Evolutionary conservation across 176 grass and related monocot species (phyloP).

Genomic region (Phoenix roebelenii): DNA sequence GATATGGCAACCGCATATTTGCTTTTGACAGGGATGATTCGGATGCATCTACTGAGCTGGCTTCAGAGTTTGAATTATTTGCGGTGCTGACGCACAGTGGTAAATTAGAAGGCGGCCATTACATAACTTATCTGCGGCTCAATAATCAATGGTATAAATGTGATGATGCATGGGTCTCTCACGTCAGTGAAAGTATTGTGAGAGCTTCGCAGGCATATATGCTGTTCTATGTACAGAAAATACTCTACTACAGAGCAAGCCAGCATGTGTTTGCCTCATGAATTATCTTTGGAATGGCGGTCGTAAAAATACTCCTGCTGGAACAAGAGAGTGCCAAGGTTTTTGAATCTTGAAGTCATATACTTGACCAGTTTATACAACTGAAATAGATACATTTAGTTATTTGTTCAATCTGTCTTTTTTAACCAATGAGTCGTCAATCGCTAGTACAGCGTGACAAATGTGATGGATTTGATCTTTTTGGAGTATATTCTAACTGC

Average conservation of each 20-base stretch:
- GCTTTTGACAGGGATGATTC: constrained; percentile 49
- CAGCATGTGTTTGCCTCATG: constrained; percentile 26
- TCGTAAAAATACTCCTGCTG: background rate
- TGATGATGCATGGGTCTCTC: constrained; percentile 90
- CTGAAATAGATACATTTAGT: background rate
- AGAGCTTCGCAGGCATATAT: constrained; percentile 89
- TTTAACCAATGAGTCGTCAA: background rate
- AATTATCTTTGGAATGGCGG: constrained; percentile 14
- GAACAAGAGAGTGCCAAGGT: background rate
- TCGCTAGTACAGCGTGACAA: background rate
- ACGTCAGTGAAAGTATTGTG: constrained; percentile 70
- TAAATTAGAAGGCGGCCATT: constrained; percentile 82
- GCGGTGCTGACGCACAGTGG: constrained; percentile 82
- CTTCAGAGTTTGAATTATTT: constrained; percentile 85
- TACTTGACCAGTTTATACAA: background rate
- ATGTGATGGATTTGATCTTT: background rate
- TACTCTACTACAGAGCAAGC: constrained; percentile 77
- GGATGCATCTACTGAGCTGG: constrained; percentile 38
- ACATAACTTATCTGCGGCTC: constrained; percentile 76
- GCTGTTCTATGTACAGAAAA: constrained; percentile 98
- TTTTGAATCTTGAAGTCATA: background rate
- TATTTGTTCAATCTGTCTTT: background rate
- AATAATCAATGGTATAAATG: constrained; percentile 93
- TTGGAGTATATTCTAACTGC: too few species aligned
- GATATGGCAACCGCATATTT: constrained; percentile 80